Base-by-base conservation (phyloP, 768 basidiomycete species). In the Royoungia palumana region DNA sequence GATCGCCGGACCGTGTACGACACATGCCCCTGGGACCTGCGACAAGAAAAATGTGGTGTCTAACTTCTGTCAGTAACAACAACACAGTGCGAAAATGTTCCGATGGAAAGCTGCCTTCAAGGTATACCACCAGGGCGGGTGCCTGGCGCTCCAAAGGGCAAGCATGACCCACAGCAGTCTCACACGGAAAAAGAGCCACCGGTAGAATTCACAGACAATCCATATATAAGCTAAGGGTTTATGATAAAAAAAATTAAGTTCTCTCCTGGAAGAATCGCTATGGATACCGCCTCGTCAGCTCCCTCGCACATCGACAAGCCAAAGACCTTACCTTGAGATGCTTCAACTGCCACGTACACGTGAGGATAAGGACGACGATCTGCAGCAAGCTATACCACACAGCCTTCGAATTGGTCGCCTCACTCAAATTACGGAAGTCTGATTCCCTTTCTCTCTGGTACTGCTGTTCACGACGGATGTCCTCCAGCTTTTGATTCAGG, bases 391-490 rank as follows among this genome's bases (percentile, higher is more conserved):
- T 93, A 70, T 96, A 98, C 91, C 92, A 98, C 38, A 98, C 89
- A 1, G 96, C 94, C 51, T 85, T 74, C n/a, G 85, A 72, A 70
- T 99, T 99, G 34, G 92, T 95, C 14, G 70, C 67, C 70, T 99
- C 96, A 58, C 90, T 94, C 54, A 97, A 69, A 69, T 93, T 74
- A 34, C 96, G 75, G 65, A 88, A 99, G 58, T 89, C 86, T 11
- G 89, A 76, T 70, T 99, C 96, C 56, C 96, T 76, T 71, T 99
- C 95, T 36, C 96, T 79, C 73, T 98, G 95, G 65, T 97, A 99
- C 69, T 94, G 90, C 71, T 99, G 96, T 70, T 98, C 96, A 21
- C 93, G 76, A 39, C 92, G 78, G 47, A 98, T 87, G 59, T 95
- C 93, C 67, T 89, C 90, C 41, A 99, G 75, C 68, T 93, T 95